Conservation (phyloP, 345 rosid species). For the Gossypium raimondii region DNA sequence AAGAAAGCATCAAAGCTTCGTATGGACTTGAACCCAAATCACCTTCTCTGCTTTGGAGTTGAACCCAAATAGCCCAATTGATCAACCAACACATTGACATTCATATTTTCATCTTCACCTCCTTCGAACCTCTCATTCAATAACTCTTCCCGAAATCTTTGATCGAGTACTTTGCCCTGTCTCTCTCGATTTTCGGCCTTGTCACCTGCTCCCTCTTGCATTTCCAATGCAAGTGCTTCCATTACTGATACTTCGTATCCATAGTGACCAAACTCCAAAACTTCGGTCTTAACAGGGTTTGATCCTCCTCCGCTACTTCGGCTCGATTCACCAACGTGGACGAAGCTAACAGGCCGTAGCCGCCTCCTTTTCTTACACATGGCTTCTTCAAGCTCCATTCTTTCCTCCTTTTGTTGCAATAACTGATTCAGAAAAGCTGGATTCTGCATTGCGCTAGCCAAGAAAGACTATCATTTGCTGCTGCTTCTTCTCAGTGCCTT, state of each 20-base stretch:
- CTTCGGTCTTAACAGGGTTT: constrained; percentile 38
- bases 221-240: constrained; percentile 81
- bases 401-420: constrained; percentile 36
- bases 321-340: constrained; percentile 20
- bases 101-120: constrained; percentile 27
- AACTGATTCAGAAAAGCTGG: constrained; percentile 59
- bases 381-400: constrained; percentile 54
- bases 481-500: constrained; percentile 68
- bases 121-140: constrained; percentile 39
- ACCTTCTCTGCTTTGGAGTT: no score
- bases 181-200: constrained; percentile 17
- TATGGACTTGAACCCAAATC: no score
- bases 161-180: constrained; percentile 28
- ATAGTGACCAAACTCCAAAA: constrained; percentile 33
- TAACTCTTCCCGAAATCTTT: constrained; percentile 64
- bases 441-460: constrained; percentile 63
- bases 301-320: not conserved
- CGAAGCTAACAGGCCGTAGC: constrained; percentile 21
- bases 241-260: constrained; percentile 53
- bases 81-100: constrained; percentile 40
- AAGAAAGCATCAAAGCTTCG: no score
- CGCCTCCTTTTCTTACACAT: constrained; percentile 42
- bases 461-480: constrained; percentile 81
- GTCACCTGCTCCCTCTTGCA: constrained; percentile 45
- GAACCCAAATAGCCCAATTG: not conserved